Evolutionary conservation across 2,329 filamentous ascomycete species (phyloP).

Genomic region (Penicillium sp.): DNA sequence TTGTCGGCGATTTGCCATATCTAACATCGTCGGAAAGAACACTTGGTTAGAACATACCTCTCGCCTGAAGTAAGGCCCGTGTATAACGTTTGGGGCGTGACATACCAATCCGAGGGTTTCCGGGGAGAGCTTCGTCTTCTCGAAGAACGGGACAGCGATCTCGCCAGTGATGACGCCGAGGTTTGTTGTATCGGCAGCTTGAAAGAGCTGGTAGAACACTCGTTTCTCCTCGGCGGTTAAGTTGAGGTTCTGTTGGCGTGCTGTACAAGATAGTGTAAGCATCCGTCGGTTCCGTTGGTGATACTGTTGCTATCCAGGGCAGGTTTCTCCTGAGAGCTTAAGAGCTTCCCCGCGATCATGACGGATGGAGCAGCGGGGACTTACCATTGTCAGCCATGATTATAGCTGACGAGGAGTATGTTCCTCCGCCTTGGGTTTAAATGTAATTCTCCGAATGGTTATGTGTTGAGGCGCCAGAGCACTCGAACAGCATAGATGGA

Average conservation of each 20-base stretch:
- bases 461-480: slow-evolving; percentile 28
- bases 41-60: slow-evolving; percentile 13
- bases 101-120: slow-evolving; percentile 84
- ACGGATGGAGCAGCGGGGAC: slow-evolving; percentile 17
- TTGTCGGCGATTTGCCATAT: slow-evolving; percentile 99
- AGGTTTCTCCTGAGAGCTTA: slow-evolving; percentile 31
- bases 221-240: slow-evolving; percentile 91
- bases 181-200: slow-evolving; percentile 87
- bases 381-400: slow-evolving; percentile 42
- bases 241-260: slow-evolving; percentile 72
- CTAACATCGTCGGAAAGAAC: slow-evolving; percentile 52
- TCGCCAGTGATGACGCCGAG: slow-evolving; percentile 95
- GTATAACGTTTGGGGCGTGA: slow-evolving; percentile 24
- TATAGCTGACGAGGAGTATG: slow-evolving; percentile 34
- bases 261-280: slow-evolving; percentile 23
- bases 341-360: slow-evolving; percentile 5
- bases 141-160: slow-evolving; percentile 95
- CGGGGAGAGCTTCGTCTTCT: slow-evolving; percentile 88
- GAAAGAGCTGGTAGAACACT: slow-evolving; percentile 90
- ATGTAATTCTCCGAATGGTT: slow-evolving; percentile 26
- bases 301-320: slow-evolving; percentile 20
- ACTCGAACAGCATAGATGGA: slow-evolving; percentile 35
- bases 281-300: slow-evolving; percentile 33
- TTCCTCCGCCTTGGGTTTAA: slow-evolving; percentile 30
- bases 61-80: neutral